A percentile compares a stretch with the other conserved stretches of the same genome.
phyloP scores from a whole-genome alignment of 2,329 filamentous ascomycete species.

The Botrytis medusae region DNA sequence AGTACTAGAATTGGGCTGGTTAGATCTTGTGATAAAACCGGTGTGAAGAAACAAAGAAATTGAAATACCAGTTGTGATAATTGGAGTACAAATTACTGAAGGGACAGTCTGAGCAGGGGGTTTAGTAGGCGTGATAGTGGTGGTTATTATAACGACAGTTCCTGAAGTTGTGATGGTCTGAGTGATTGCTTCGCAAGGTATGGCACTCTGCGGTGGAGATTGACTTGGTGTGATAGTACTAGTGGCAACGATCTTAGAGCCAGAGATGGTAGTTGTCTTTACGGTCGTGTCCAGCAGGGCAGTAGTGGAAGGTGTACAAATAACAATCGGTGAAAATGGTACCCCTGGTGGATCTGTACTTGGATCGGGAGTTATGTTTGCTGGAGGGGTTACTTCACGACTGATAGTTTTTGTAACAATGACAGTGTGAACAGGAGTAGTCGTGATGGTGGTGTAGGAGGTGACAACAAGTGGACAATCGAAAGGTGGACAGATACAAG shows the following conservation, averaged over 20 bases:
- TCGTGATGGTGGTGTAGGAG: conserved; percentile 16
- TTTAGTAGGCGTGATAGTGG: neutral
- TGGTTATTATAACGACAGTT: neutral
- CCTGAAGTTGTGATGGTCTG: conserved; percentile 8
- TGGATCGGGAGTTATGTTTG: neutral
- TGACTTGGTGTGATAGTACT: conserved; percentile 3
- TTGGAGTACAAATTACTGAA: neutral
- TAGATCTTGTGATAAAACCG: neutral
- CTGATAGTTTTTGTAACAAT: conserved; percentile 14
- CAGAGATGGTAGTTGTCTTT: conserved; percentile 9
- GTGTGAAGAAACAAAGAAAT: neutral
- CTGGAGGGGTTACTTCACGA: neutral
- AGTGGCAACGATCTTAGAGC: neutral
- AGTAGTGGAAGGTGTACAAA: neutral
- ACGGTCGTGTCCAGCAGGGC: neutral
- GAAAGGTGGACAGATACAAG: conserved; percentile 7
- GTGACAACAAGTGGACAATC: conserved; percentile 8
- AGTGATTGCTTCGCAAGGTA: conserved; percentile 1
- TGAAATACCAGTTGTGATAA: conserved; percentile 3
- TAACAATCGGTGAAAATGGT: neutral
- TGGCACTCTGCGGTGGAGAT: neutral
- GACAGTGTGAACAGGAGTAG: conserved; percentile 10
- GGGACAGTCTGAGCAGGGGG: neutral
- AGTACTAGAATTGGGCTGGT: neutral
- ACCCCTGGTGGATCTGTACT: neutral